These are phyloP conservation scores for Rhizopogon sp. DNA, from an alignment of 768 basidiomycete species.

Conservation along the genomic window DNA sequence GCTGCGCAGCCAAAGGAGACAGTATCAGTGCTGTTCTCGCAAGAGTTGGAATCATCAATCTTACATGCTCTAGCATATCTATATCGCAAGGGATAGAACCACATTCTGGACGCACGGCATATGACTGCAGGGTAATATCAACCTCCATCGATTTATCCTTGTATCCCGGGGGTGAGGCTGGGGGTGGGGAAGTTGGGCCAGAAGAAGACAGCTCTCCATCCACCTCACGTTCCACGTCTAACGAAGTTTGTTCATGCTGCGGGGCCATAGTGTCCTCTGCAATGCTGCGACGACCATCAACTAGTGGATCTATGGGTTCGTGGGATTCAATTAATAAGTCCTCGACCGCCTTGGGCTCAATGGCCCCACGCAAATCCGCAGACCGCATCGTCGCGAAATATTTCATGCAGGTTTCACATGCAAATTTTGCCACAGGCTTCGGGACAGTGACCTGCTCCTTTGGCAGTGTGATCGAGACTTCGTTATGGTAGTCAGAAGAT, in stretches of 20 bases:
- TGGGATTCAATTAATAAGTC: not conserved
- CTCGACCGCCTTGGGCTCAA: not conserved
- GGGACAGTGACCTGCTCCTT: too few relatives aligned
- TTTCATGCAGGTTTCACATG: not conserved
- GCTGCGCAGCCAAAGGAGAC: not conserved
- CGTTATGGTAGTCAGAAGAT: not conserved
- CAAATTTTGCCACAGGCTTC: not conserved
- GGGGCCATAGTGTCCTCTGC: too few relatives aligned
- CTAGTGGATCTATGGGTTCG: not conserved
- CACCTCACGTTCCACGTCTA: not conserved
- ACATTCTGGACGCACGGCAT: not conserved
- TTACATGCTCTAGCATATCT: not conserved
- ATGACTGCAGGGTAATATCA: too few relatives aligned
- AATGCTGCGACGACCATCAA: not conserved
- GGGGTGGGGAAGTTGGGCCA: too few relatives aligned
- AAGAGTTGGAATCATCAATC: not conserved
- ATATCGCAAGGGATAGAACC: not conserved
- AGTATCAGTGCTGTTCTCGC: not conserved
- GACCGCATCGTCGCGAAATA: not conserved
- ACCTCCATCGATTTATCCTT: not conserved
- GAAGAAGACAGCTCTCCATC: too few relatives aligned
- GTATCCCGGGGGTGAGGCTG: not conserved
- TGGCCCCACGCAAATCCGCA: not conserved
- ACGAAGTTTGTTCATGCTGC: not conserved
- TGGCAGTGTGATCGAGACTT: not conserved